Conservation (phyloP, 768 basidiomycete genomes). For the Termitomyces sp. region DNA sequence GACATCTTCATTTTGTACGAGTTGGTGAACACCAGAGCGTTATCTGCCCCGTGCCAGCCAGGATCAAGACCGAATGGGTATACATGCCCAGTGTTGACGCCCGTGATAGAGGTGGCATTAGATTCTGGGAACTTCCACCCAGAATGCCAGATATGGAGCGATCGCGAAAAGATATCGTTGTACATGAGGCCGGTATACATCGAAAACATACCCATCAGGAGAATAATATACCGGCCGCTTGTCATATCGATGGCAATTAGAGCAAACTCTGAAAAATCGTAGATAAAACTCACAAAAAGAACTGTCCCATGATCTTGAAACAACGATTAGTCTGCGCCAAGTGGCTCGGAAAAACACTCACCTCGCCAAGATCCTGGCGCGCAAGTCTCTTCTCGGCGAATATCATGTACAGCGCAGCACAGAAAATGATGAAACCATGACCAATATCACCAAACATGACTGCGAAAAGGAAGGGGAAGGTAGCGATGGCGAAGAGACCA, state of each 20-base stretch:
- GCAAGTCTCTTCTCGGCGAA: slow-evolving; percentile 75
- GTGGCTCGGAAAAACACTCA: slow-evolving; percentile 22
- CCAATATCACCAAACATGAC: slow-evolving; percentile 99
- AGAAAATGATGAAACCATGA: slow-evolving; percentile 80
- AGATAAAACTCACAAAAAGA: slow-evolving; percentile 78
- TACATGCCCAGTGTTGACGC: slow-evolving; percentile 53
- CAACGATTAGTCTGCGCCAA: not conserved
- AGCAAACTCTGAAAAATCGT: not conserved
- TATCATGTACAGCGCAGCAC: slow-evolving; percentile 81
- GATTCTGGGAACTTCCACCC: slow-evolving; percentile 74
- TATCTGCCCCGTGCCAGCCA: slow-evolving; percentile 91
- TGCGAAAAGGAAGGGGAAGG: slow-evolving; percentile 97
- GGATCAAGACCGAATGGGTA: slow-evolving; percentile 96
- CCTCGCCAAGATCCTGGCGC: slow-evolving; percentile 71
- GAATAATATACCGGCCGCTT: slow-evolving; percentile 96
- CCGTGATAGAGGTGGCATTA: slow-evolving; percentile 39
- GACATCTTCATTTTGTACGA: slow-evolving; percentile 99
- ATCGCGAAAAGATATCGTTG: slow-evolving; percentile 97
- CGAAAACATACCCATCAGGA: slow-evolving; percentile 97
- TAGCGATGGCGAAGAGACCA: slow-evolving; percentile 85
- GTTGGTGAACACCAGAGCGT: slow-evolving; percentile 89
- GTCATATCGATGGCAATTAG: slow-evolving; percentile 16
- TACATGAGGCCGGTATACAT: slow-evolving; percentile 97
- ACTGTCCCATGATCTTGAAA: slow-evolving; percentile 70
- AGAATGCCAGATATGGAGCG: slow-evolving; percentile 81